Base-by-base conservation (phyloP, 352 stramenopile species). In the Phytopythium vexans region DNA sequence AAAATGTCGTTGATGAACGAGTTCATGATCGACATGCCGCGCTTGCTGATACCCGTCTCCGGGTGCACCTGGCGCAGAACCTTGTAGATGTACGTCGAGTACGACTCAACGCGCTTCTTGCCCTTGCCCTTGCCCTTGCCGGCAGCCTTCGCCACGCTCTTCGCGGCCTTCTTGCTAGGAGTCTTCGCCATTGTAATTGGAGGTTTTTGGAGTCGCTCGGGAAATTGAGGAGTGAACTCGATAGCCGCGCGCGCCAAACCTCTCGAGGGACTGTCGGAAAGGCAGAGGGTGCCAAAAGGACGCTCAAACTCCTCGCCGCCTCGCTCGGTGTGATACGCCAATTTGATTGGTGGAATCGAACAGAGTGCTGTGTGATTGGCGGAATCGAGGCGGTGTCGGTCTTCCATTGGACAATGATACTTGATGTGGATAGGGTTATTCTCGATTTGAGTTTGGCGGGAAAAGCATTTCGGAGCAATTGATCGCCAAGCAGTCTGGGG, bases 1-100 rank as follows among this genome's bases (percentile, higher is more conserved):
- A 99, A 99, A 59, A 98, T 98, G 72, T 99, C 95, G 79, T 98
- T 98, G 74, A 99, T 98, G 78, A 99, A 99, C 60, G 95, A 99
- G 88, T 98, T 98, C 93, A 98, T 98, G 83, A 99, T 98, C 51
- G 92, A 98, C 95, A 99, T 98, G 49, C 90, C 95, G 60, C 94
- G 94, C 88, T 97, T 97, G 75, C 82, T 97, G 72, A 99, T 99
- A 72, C 96, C 96, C 60, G 92, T 98, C 61, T 98, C 93, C 7
- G 95, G 93, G 81, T 98, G 94, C 64, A 99, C 94, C 74, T 98
- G 96, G 49, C 89, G 92, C 54, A 96, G 61, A 49, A 96, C 87
- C 79, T 96, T 96, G 86, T 96, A 96, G 73, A 96, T 96, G 84
- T 96, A 96, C 49, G 80, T 92, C 64, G 79, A 89, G 77, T 96